A percentile compares a stretch with the other conserved stretches of the same genome.
These are phyloP conservation scores for Didymella sp. DNA, from an alignment of 2,329 filamentous ascomycete genomes.

Conservation along the genomic window DNA sequence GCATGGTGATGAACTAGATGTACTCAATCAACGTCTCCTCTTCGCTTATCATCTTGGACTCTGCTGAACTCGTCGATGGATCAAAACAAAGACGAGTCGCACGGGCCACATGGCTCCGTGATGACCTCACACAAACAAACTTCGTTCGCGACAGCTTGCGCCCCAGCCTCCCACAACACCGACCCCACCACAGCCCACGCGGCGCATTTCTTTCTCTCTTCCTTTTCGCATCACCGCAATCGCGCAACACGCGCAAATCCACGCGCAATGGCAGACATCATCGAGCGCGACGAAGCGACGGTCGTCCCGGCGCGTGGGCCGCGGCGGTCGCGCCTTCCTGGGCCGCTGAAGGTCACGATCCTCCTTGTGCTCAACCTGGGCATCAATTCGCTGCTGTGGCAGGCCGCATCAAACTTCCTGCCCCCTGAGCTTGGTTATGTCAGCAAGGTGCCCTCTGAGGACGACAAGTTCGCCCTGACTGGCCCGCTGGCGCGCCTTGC, in stretches of 20 bases:
- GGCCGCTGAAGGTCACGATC: conserved; percentile 51
- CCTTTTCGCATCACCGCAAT: background rate
- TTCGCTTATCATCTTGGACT: conserved; percentile 2
- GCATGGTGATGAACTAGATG: conserved; percentile 19
- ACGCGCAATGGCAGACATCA: conserved; percentile 37
- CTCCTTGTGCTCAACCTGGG: conserved; percentile 63
- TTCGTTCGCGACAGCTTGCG: conserved; percentile 13
- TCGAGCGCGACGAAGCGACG: conserved; percentile 38
- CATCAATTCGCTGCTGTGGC: conserved; percentile 70
- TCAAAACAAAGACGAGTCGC: conserved; percentile 7
- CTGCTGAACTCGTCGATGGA: background rate
- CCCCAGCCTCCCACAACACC: conserved; percentile 17
- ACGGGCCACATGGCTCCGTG: background rate
- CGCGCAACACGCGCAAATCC: conserved; percentile 5
- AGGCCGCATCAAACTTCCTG: conserved; percentile 65
- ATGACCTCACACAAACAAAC: conserved; percentile 20
- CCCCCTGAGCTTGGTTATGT: conserved; percentile 71
- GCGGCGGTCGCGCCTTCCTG: conserved; percentile 44
- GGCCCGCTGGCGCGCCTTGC: conserved; percentile 60
- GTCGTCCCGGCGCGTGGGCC: conserved; percentile 36
- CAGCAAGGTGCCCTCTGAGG: conserved; percentile 66
- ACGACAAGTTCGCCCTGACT: conserved; percentile 60
- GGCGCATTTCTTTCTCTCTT: conserved; percentile 11
- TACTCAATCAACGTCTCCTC: conserved; percentile 21
- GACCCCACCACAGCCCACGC: conserved; percentile 15